Evolutionary conservation across 2,329 filamentous ascomycete species (phyloP), one percentile per base, ranked within the genome.

Genomic region (Trichoderma sp.): DNA sequence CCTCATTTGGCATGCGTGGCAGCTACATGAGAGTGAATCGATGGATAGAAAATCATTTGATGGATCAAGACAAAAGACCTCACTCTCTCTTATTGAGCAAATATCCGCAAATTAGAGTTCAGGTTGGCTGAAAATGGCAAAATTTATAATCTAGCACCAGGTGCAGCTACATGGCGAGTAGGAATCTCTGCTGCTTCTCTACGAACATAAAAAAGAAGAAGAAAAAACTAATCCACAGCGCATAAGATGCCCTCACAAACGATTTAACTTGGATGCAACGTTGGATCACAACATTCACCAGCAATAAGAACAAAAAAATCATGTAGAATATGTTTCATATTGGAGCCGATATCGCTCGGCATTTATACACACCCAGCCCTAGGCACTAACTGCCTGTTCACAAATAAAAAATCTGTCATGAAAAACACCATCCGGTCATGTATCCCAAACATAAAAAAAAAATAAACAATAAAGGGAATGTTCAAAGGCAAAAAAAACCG

Each of bases 251-350:
- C 39, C 18, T n/a, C 16, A 43, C 39, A 43, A 7, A 43, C 37
- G 18, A 43, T 43, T 43, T 7, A 43, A 18, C 39, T n/a, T 2
- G 8, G 14, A 49, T 13, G n/a, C n/a, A 49, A 49, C 46, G 21
- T 49, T 24, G 13, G 5, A 13, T 49, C 21, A 49, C n/a, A 49
- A 16, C 46, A 49, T 13, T 46, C 46, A 49, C 72, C 60, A 11
- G 43, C n/a, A n/a, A 8, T 7, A 18, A 24, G 1, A 8, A 32
- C n/a, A 59, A 43, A 4, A n/a, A 30, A 21, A 59, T 59, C 14
- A 32, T 56, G 52, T 64, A 28, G 52, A 39, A 39, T 28, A 21
- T 63, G 46, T 54, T 64, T 54, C 60, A 64, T 64, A 55, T 43
- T 54, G 46, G 2, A 43, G 49, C 49, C 60, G 34, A 64, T 55